Base-by-base conservation (phyloP, 2,329 filamentous ascomycete genomes). In the Hortaea werneckii region DNA sequence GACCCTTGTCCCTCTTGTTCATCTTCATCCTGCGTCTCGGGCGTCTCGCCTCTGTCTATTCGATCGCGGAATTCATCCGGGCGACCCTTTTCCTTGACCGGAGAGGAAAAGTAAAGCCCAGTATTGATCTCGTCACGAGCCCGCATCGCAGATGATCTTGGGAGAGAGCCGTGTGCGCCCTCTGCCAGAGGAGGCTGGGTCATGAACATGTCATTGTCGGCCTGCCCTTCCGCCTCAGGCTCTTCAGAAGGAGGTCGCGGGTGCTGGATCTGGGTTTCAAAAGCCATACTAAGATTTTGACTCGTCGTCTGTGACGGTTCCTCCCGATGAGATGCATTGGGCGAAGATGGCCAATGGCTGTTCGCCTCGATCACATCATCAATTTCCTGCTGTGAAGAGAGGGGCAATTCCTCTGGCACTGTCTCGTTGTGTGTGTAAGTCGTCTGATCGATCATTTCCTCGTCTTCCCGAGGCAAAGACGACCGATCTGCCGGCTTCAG, bases 271-370 rank as follows among this genome's bases (percentile, higher is more conserved):
- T 48, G 46, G 13, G 38, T 45, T 28, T 48, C 44, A 29, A 44
- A 47, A 5, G 27, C 10, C 42, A 43, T 13, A 27, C 40, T 46
- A 30, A 41, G 35, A 27, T 11, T 26, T 32, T 39, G 12, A 27
- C 10, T 5, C 27, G 6, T n/a, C 34, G 7, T 29, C 29, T 30
- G 40, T 5, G 6, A 37, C 13, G 11, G 38, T 27, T 9, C 12
- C 13, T 6, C 29, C 39, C 32, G 26, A 30, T 43, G 43, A 10
- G 37, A 20, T 20, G 37, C 37, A 29, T 42, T 40, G 4, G 49
- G 49, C n/a, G 49, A 51, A 11, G 27, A 34, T n/a, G 50, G 50
- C 50, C 50, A 52, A 7, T 39, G 42, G 30, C 45, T 5, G 42
- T 44, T 47, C 6, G 13, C 38, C 11, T 49, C 42, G 10, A 49